Evolutionary conservation across 495 filamentous ascomycete genomes (phyloP).

Genomic region (Xylaria longipes): DNA sequence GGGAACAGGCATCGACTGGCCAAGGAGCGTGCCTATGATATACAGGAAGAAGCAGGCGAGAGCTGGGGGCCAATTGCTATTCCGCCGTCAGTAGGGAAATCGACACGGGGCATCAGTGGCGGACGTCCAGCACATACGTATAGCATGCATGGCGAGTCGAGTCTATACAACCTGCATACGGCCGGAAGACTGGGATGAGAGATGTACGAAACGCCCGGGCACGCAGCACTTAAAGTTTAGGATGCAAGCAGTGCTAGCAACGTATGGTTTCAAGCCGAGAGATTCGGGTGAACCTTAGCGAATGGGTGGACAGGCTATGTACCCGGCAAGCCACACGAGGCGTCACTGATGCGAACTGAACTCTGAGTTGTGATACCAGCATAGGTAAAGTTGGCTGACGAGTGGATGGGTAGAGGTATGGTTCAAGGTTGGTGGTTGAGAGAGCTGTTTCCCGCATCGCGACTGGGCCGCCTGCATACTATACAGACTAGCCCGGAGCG

Average conservation of each 20-base stretch:
- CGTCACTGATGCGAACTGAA: background rate
- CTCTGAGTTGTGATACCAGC: too few relatives aligned
- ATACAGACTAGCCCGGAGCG: background rate
- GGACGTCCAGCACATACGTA: background rate
- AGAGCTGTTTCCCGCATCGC: conserved; percentile 4
- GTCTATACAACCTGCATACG: background rate
- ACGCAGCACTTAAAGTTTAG: background rate
- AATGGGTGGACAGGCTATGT: background rate
- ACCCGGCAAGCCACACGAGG: conserved; percentile 4
- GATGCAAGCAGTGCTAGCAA: background rate
- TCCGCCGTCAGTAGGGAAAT: background rate
- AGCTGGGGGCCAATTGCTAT: conserved; percentile 1
- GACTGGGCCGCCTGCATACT: background rate
- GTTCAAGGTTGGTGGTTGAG: background rate
- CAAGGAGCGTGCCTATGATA: conserved; percentile 11
- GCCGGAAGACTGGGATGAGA: background rate
- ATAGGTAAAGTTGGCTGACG: background rate
- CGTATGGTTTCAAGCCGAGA: background rate
- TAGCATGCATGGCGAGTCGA: conserved; percentile 16
- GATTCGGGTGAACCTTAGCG: background rate
- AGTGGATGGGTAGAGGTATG: background rate
- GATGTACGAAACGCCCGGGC: background rate
- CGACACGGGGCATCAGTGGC: background rate
- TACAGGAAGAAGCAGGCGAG: conserved; percentile 1
- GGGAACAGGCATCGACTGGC: background rate